These are phyloP conservation scores for Boletus rex-veris DNA, from an alignment of 768 basidiomycete species.

Conservation along the genomic window DNA sequence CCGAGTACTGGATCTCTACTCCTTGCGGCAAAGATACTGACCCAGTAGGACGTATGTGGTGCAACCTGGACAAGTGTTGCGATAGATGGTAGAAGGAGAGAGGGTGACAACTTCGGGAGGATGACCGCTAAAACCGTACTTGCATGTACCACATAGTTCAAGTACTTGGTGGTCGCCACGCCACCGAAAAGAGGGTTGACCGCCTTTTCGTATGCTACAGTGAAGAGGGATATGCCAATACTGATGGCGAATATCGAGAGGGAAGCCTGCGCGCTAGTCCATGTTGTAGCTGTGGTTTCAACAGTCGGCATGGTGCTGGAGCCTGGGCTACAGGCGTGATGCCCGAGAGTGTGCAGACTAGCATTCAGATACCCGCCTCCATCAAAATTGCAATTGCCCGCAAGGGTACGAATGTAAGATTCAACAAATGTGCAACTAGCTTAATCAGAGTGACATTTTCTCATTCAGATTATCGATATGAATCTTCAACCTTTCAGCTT, in stretches of 20 bases:
- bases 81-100: constrained; percentile 29
- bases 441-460: constrained; percentile 18
- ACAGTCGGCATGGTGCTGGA: not conserved
- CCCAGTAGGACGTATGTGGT: constrained; percentile 67
- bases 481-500: constrained; percentile 55
- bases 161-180: constrained; percentile 48
- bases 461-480: constrained; percentile 52
- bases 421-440: not conserved
- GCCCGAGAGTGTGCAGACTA: too few relatives aligned
- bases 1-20: constrained; percentile 51
- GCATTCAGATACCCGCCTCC: too few relatives aligned
- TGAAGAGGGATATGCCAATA: constrained; percentile 48
- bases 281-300: constrained; percentile 4
- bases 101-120: constrained; percentile 27
- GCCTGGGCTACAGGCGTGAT: too few relatives aligned
- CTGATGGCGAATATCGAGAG: constrained; percentile 29
- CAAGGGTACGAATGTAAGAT: not conserved
- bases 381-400: not conserved
- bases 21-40: constrained; percentile 56
- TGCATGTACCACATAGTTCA: constrained; percentile 40
- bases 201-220: constrained; percentile 59
- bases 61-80: constrained; percentile 42
- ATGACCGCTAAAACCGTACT: constrained; percentile 35
- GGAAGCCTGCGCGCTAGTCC: constrained; percentile 13
- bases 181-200: constrained; percentile 70